Percentiles rank a stretch among this genome's conserved stretches.
Evolutionary conservation across 1,284 basidiomycete species (phyloP).

Genomic region (Lignosus rhinocerotis): DNA sequence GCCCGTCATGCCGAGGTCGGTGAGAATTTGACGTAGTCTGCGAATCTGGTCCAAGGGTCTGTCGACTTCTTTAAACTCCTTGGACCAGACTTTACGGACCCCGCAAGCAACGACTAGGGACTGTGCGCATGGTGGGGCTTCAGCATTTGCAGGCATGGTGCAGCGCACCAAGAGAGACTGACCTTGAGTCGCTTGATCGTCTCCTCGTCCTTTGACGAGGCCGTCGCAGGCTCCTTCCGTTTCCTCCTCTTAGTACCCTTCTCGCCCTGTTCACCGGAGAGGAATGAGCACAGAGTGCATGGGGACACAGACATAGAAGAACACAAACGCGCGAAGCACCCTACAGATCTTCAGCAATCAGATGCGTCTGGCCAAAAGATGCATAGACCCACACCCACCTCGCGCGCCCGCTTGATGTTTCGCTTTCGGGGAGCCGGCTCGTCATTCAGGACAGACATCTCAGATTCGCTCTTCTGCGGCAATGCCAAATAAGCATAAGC

Average conservation of each 20-base stretch:
- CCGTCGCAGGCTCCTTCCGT: slow-evolving; percentile 27
- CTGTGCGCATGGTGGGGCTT: slow-evolving; percentile 34
- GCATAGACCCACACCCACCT: slow-evolving; percentile 11
- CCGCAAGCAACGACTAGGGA: slow-evolving; percentile 77
- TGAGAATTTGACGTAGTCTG: slow-evolving; percentile 63
- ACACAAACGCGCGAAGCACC: slow-evolving; percentile 4
- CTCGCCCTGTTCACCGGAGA: slow-evolving; percentile 13
- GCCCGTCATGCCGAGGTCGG: slow-evolving; percentile 78
- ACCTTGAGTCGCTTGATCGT: slow-evolving; percentile 41
- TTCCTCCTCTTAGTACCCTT: slow-evolving; percentile 27
- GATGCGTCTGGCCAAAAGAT: neutral
- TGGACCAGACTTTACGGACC: slow-evolving; percentile 79
- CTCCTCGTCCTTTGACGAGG: slow-evolving; percentile 37
- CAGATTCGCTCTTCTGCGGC: slow-evolving; percentile 53
- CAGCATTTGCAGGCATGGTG: no score
- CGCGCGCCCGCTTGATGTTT: slow-evolving; percentile 37
- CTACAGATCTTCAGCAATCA: neutral
- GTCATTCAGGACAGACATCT: slow-evolving; percentile 60
- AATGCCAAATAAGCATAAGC: neutral
- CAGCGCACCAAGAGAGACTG: neutral
- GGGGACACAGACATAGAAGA: neutral
- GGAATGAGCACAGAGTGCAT: neutral
- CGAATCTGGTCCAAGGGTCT: slow-evolving; percentile 64
- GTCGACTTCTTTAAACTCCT: slow-evolving; percentile 67
- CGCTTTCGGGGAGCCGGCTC: slow-evolving; percentile 46